Evolutionary conservation across 352 stramenopile species (phyloP).

Genomic region (Aphanomyces astaci): DNA sequence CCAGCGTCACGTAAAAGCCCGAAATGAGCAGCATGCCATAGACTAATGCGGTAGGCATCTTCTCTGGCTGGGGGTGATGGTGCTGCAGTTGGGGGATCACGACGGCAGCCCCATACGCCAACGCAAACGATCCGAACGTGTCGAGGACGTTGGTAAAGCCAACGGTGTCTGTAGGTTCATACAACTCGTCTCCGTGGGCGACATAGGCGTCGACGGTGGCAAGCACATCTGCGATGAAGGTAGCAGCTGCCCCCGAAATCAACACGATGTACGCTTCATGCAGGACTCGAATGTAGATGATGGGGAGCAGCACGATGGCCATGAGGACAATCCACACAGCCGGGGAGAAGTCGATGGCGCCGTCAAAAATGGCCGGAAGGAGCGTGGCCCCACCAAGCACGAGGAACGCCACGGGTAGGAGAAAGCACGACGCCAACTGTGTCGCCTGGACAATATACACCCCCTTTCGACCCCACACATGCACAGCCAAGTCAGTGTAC

Average conservation of each 20-base stretch:
- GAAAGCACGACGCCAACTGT: constrained; percentile 34
- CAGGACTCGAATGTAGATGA: constrained; percentile 55
- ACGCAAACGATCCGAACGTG: constrained; percentile 64
- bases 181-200: constrained; percentile 34
- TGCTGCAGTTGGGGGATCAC: constrained; percentile 62
- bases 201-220: constrained; percentile 31
- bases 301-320: constrained; percentile 40
- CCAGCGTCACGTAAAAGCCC: constrained; percentile 58
- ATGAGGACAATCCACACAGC: constrained; percentile 65
- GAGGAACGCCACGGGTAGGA: constrained; percentile 66
- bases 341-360: constrained; percentile 25
- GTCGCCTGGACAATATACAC: constrained; percentile 6
- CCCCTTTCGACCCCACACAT: constrained; percentile 8
- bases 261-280: constrained; percentile 41
- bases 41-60: constrained; percentile 7
- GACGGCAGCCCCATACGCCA: constrained; percentile 52
- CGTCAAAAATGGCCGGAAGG: constrained; percentile 47
- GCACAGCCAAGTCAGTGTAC: constrained; percentile 10
- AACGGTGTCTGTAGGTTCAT: constrained; percentile 43
- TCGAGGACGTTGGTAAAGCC: constrained; percentile 36
- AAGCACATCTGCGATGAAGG: constrained; percentile 43
- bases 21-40: constrained; percentile 51
- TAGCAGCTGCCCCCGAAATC: constrained; percentile 38
- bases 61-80: constrained; percentile 39
- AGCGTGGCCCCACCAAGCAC: constrained; percentile 54